phyloP scores from a whole-genome alignment of 495 filamentous ascomycete genomes.

The Ascodesmis nigricans region DNA sequence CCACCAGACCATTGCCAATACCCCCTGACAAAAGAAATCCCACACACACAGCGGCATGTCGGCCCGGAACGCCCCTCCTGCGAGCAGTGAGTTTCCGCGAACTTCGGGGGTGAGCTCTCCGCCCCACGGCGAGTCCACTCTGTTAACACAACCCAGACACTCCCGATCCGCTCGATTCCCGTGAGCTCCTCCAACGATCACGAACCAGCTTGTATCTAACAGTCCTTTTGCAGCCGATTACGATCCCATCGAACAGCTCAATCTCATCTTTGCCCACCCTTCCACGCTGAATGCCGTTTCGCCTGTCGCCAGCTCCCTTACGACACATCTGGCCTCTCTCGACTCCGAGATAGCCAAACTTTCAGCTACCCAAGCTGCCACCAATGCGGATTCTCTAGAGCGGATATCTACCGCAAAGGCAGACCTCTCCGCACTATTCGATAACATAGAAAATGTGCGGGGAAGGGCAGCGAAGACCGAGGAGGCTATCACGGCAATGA shows the following conservation, averaged over 20 bases:
- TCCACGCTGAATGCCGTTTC: slow-evolving; percentile 62
- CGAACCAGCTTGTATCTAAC: too few relatives aligned
- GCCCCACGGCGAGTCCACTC: too few relatives aligned
- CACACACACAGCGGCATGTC: too few relatives aligned
- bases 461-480: slow-evolving; percentile 79
- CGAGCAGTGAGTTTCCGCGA: too few relatives aligned
- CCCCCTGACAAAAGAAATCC: too few relatives aligned
- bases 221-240: slow-evolving; percentile 46
- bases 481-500: slow-evolving; percentile 94
- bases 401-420: slow-evolving; percentile 76
- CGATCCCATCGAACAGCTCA: slow-evolving; percentile 81
- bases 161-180: too few relatives aligned
- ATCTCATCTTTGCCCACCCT: slow-evolving; percentile 79
- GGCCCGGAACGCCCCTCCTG: too few relatives aligned
- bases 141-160: too few relatives aligned
- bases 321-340: slow-evolving; percentile 62
- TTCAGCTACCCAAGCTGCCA: slow-evolving; percentile 60
- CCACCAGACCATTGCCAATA: too few relatives aligned
- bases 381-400: slow-evolving; percentile 67
- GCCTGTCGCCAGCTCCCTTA: slow-evolving; percentile 46
- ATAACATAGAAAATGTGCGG: slow-evolving; percentile 86
- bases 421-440: slow-evolving; percentile 74
- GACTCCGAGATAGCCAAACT: slow-evolving; percentile 55
- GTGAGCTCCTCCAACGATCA: not conserved
- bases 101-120: too few relatives aligned